A percentile compares a stretch with the other conserved stretches of the same genome.
These are phyloP conservation scores for Lipomyces sp. DNA, from an alignment of 805 yeast genomes.

Conservation along the genomic window DNA sequence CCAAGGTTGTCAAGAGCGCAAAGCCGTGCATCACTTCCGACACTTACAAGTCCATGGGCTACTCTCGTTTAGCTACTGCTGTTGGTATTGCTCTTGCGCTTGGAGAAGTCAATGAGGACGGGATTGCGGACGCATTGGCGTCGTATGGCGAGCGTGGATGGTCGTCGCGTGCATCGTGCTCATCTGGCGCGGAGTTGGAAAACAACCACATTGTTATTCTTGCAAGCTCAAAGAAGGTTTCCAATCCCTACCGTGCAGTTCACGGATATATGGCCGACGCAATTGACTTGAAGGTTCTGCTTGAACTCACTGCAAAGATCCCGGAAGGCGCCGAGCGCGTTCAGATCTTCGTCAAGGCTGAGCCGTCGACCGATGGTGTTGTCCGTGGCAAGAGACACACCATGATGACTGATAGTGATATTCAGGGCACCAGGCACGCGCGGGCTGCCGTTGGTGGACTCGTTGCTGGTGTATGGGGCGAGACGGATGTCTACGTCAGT, in stretches of 20 bases:
- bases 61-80: slow-evolving; percentile 29
- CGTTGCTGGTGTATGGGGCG: slow-evolving; percentile 29
- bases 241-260: slow-evolving; percentile 26
- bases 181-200: slow-evolving; percentile 29
- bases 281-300: slow-evolving; percentile 22
- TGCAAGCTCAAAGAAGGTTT: slow-evolving; percentile 23
- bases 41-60: slow-evolving; percentile 30
- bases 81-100: slow-evolving; percentile 28
- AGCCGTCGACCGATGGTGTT: slow-evolving; percentile 28
- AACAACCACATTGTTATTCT: slow-evolving; percentile 26
- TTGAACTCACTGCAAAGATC: slow-evolving; percentile 16
- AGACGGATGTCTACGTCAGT: slow-evolving; percentile 25
- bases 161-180: slow-evolving; percentile 29
- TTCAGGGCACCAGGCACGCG: slow-evolving; percentile 29
- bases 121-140: slow-evolving; percentile 15
- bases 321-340: slow-evolving; percentile 24
- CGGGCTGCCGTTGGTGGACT: slow-evolving; percentile 30
- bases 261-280: slow-evolving; percentile 30
- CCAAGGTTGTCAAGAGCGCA: slow-evolving; percentile 26
- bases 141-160: slow-evolving; percentile 27
- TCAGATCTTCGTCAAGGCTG: slow-evolving; percentile 29
- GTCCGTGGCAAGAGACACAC: slow-evolving; percentile 28
- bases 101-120: slow-evolving; percentile 23
- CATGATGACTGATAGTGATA: slow-evolving; percentile 29
- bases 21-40: slow-evolving; percentile 27